Evolutionary conservation across 805 yeast genomes (phyloP).

Genomic region (Torulaspora indica): DNA sequence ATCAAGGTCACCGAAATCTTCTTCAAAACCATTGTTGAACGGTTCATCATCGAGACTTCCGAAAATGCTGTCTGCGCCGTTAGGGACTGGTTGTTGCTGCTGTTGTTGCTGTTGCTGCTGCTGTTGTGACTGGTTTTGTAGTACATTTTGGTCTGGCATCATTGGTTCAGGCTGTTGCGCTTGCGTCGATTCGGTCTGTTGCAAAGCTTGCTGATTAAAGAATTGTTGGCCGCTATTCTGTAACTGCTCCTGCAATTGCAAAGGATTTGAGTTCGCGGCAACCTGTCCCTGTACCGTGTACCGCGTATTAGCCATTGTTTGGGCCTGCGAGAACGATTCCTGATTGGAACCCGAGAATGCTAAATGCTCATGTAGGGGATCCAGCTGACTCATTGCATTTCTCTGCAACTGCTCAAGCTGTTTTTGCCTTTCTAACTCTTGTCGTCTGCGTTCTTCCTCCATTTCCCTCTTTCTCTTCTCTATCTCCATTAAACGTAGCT

Average conservation of each 20-base stretch:
- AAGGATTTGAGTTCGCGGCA: neutral
- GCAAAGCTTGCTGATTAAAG: neutral
- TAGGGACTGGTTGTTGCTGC: slow-evolving; percentile 6
- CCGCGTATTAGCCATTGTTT: neutral
- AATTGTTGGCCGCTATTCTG: neutral
- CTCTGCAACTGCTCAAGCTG: slow-evolving; percentile 4
- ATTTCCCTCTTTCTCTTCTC: slow-evolving; percentile 9
- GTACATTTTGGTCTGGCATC: neutral
- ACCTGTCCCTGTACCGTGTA: neutral
- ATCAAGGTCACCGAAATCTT: slow-evolving; percentile 36
- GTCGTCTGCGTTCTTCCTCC: slow-evolving; percentile 15
- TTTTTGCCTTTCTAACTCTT: slow-evolving; percentile 14
- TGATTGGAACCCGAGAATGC: neutral
- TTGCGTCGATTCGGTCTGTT: neutral
- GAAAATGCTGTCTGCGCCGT: slow-evolving; percentile 25
- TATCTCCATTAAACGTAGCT: slow-evolving; percentile 12
- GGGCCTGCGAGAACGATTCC: slow-evolving; percentile 1
- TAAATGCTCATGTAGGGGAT: neutral
- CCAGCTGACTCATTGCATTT: neutral
- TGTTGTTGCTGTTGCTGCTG: slow-evolving; percentile 10
- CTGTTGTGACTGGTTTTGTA: slow-evolving; percentile 11
- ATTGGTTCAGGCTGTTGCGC: neutral
- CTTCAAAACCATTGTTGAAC: slow-evolving; percentile 34
- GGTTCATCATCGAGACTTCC: slow-evolving; percentile 31
- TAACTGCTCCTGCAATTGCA: neutral